Evolutionary conservation across 257 asterid species (phyloP), one percentile per base, ranked within the genome.

Genomic region (Leonotis leonurus): DNA sequence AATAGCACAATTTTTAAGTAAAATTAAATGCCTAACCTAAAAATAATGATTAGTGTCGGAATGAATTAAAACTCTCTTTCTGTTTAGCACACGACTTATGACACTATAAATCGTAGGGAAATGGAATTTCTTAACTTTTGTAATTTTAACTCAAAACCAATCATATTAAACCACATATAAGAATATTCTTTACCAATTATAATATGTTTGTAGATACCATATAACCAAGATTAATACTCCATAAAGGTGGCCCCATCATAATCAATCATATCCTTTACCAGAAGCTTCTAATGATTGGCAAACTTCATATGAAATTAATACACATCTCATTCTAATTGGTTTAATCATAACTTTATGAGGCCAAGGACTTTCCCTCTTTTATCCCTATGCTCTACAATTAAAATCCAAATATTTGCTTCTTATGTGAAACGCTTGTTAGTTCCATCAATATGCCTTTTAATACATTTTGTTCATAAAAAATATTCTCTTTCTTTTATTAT

Each of bases 271-370:
- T 70, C 75, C 29, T 51, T 8, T n/a, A 16, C 27, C 3, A 12
- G 73, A 51, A 59, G 67, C 48, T 68, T 49, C 73, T 27, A 39
- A 24, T 26, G 67, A 21, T 58, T 25, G 59, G 11, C 26, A 24
- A 44, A 25, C 20, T n/a, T 27, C 24, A 7, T 14, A 4, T 13
- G 24, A 50, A 27, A 27, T 27, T n/a, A 27, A 26, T 26, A 16
- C 10, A 43, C 5, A 41, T 2, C 4, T 20, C 8, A 8, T 46
- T 46, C n/a, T 30, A 11, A 14, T 36, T 36, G 6, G 13, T 56
- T 11, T 21, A 17, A 12, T 20, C 18, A 55, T 32, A 4, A 18
- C 44, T 12, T 20, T 18, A 11, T 3, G 10, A 32, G 27, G 22
- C 27, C 4, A 55, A 55, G n/a, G 27, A 2, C 2, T 18, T 33